phyloP scores from a whole-genome alignment of 139 green algal species.

The Auxenochlorella pyrenoidosa region DNA sequence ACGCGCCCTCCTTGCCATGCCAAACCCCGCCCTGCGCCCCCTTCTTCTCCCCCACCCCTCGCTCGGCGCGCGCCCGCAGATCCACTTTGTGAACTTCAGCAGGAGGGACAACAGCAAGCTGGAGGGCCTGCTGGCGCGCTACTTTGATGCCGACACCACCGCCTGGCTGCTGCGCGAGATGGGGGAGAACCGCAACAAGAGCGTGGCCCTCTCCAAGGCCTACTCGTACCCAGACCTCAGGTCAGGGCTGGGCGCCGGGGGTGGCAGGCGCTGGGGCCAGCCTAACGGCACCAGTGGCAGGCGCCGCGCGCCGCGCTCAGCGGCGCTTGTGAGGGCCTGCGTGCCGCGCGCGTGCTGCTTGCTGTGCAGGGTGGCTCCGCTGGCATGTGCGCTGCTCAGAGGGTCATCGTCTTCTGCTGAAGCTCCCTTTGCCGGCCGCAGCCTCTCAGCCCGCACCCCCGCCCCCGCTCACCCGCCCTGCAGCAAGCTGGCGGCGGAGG shows the following conservation, averaged over 20 bases:
- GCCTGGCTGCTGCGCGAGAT: slow-evolving; percentile 77
- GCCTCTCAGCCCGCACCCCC: background rate
- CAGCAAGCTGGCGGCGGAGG: slow-evolving; percentile 28
- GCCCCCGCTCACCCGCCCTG: background rate
- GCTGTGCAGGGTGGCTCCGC: too few relatives aligned
- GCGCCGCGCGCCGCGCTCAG: too few relatives aligned
- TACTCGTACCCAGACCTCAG: slow-evolving; percentile 36
- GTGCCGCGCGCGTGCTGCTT: too few relatives aligned
- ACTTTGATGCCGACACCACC: slow-evolving; percentile 59
- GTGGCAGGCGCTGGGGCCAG: background rate
- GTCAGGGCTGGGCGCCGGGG: background rate
- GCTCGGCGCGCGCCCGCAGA: slow-evolving; percentile 25
- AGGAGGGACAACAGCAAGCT: slow-evolving; percentile 49
- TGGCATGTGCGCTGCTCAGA: too few relatives aligned
- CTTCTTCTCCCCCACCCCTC: too few relatives aligned
- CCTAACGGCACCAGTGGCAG: too few relatives aligned
- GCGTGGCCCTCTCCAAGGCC: slow-evolving; percentile 48
- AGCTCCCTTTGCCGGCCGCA: too few relatives aligned
- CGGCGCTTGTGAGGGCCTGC: too few relatives aligned
- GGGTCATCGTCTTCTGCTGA: too few relatives aligned
- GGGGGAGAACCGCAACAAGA: slow-evolving; percentile 72
- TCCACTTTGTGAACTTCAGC: slow-evolving; percentile 51
- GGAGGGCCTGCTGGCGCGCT: slow-evolving; percentile 36
- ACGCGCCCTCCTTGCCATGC: too few relatives aligned
- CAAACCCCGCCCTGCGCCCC: too few relatives aligned